Evolutionary conservation across 1,284 basidiomycete genomes (phyloP), one percentile per base, ranked within the genome.

Genomic region (Nidula niveotomentosa): DNA sequence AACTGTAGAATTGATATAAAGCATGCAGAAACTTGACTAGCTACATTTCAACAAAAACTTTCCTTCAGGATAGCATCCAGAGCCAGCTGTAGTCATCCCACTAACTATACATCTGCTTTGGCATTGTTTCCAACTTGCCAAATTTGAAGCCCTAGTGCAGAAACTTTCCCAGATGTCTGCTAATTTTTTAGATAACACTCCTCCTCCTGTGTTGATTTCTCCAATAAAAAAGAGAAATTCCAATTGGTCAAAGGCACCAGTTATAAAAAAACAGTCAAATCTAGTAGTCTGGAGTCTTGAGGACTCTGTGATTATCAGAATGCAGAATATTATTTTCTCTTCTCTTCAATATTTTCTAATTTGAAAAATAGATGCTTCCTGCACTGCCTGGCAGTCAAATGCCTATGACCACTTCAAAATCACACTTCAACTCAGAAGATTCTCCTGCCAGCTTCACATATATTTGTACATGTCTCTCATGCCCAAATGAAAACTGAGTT

Each of bases 371-470:
- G 51, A 52, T 52, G 43, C 41, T 6, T 6, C 51, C 30, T 10
- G 6, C 8, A 15, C 23, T 9, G 39, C 15, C 3, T 52, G 39
- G 43, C 2, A 3, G 5, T 52, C 51, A 8, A 39, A 44, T 6
- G 51, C 33, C 5, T 52, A 45, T 36, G 18, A 52, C 34, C 51
- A 52, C n/a, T 52, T 45, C 34, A 18, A 43, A 3, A 46, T 46
- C 34, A 23, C 37, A 1, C 15, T 46, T 8, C 23, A 45, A 8
- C 5, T 6, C 18, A 9, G 5, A 7, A 4, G 8, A n/a, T 7
- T 33, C 39, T 5, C 18, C 39, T 33, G 8, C 15, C 13, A n/a
- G 18, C 8, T 23, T 45, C 8, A 13, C 2, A 5, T 45, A 8
- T 34, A n/a, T 52, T 15, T 45, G 7, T 43, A 37, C 41, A 13